These are phyloP conservation scores for Candida parachauliodes DNA, from an alignment of 805 yeast genomes.

Conservation along the genomic window DNA sequence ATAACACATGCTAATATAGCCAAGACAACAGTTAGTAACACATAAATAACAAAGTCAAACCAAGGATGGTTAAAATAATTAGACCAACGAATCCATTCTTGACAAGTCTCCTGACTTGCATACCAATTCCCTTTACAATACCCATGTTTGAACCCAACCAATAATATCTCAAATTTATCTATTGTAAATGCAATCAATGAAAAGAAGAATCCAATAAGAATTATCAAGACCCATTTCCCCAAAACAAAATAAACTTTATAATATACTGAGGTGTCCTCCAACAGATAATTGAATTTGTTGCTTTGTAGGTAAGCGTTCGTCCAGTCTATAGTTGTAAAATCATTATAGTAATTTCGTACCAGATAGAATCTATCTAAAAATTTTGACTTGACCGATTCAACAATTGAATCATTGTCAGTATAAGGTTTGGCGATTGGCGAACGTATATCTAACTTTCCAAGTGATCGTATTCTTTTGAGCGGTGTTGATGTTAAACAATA, in stretches of 20 bases:
- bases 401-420: constrained; percentile 11
- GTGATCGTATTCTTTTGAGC: constrained; percentile 4
- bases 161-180: constrained; percentile 43
- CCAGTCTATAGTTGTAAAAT: constrained; percentile 63
- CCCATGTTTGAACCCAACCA: constrained; percentile 52
- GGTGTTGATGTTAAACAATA: constrained; percentile 1
- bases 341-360: constrained; percentile 46
- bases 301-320: constrained; percentile 45
- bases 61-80: constrained; percentile 18
- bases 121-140: constrained; percentile 47
- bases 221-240: constrained; percentile 50
- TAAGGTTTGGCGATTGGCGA: constrained; percentile 15
- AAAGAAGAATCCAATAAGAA: constrained; percentile 42
- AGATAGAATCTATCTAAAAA: constrained; percentile 16
- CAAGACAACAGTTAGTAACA: constrained; percentile 33
- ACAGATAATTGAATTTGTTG: constrained; percentile 36
- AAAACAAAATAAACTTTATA: constrained; percentile 29
- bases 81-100: constrained; percentile 47
- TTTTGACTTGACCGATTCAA: constrained; percentile 14
- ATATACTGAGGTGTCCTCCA: constrained; percentile 28
- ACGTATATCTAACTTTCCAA: constrained; percentile 14
- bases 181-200: constrained; percentile 49
- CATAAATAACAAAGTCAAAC: constrained; percentile 35
- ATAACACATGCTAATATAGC: constrained; percentile 44
- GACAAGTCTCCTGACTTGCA: constrained; percentile 38